A percentile compares a stretch with the other conserved stretches of the same genome.
These are phyloP conservation scores for Aspergillus ibericus DNA, from an alignment of 2,329 filamentous ascomycete species.

Conservation along the genomic window DNA sequence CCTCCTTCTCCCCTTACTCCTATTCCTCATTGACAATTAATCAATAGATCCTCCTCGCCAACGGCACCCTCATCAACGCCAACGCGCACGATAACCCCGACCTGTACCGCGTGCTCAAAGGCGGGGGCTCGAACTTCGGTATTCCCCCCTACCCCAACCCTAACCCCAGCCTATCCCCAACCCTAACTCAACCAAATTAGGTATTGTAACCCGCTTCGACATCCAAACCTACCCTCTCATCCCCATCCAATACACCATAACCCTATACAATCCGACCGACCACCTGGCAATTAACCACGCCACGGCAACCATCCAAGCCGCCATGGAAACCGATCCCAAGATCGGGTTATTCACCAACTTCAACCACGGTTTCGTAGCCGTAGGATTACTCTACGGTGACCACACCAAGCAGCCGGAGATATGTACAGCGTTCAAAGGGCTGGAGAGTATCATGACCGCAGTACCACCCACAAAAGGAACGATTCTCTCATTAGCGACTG, in stretches of 20 bases:
- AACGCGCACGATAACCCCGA: conserved; percentile 20
- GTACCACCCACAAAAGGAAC: background rate
- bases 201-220: background rate
- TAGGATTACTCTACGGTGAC: conserved; percentile 11
- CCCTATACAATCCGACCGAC: background rate
- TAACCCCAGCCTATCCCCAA: too few relatives aligned
- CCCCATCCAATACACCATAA: background rate
- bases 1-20: background rate
- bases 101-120: conserved; percentile 33
- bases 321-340: conserved; percentile 4
- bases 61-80: conserved; percentile 13
- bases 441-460: too few relatives aligned
- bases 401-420: background rate
- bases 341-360: conserved; percentile 12
- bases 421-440: background rate
- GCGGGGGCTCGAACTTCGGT: conserved; percentile 31
- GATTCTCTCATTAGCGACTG: background rate
- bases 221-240: background rate
- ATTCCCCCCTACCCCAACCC: too few relatives aligned
- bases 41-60: conserved; percentile 20
- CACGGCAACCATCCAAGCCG: background rate
- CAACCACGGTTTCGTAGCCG: conserved; percentile 11
- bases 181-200: background rate
- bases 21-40: too few relatives aligned
- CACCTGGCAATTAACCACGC: background rate